phyloP scores from a whole-genome alignment of 2,329 filamentous ascomycete species.

The Didymella arachidicola region DNA sequence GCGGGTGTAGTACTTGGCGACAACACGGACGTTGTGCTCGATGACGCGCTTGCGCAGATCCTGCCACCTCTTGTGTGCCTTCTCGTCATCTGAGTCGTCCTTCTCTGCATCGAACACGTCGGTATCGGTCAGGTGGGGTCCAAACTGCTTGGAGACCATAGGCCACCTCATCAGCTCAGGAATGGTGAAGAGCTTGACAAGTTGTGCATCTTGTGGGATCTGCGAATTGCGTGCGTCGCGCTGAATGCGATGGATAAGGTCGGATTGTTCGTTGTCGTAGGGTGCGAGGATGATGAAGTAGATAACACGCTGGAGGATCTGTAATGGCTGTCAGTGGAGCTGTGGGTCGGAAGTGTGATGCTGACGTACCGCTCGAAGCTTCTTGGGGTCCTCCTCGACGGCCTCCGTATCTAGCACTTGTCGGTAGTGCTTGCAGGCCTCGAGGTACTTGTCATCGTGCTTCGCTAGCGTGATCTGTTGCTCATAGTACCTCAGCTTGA shows the following conservation, averaged over 20 bases:
- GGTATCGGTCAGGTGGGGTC: slow-evolving; percentile 83
- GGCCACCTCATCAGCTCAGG: slow-evolving; percentile 99
- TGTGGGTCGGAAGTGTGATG: neutral
- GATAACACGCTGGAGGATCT: slow-evolving; percentile 93
- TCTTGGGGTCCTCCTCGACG: slow-evolving; percentile 86
- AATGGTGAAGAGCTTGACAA: slow-evolving; percentile 93
- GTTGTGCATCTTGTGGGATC: slow-evolving; percentile 80
- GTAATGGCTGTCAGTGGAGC: slow-evolving; percentile 12
- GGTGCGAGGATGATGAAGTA: slow-evolving; percentile 97
- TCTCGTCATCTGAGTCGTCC: slow-evolving; percentile 73
- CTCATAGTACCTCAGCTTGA: slow-evolving; percentile 96
- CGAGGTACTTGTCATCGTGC: slow-evolving; percentile 96
- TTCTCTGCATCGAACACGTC: slow-evolving; percentile 83
- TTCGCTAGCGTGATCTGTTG: slow-evolving; percentile 96
- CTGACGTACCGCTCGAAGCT: slow-evolving; percentile 78
- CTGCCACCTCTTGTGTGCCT: slow-evolving; percentile 86
- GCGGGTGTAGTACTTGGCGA: slow-evolving; percentile 98
- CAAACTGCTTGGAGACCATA: slow-evolving; percentile 86
- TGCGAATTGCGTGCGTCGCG: slow-evolving; percentile 81
- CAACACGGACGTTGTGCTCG: slow-evolving; percentile 96
- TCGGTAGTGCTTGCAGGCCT: slow-evolving; percentile 97
- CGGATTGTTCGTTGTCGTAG: slow-evolving; percentile 98
- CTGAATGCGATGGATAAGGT: slow-evolving; percentile 92
- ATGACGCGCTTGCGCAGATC: slow-evolving; percentile 98
- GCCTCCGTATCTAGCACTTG: slow-evolving; percentile 96